Evolutionary conservation across 768 basidiomycete genomes (phyloP), one percentile per base, ranked within the genome.

Genomic region (Asterophora lycoperdoides): DNA sequence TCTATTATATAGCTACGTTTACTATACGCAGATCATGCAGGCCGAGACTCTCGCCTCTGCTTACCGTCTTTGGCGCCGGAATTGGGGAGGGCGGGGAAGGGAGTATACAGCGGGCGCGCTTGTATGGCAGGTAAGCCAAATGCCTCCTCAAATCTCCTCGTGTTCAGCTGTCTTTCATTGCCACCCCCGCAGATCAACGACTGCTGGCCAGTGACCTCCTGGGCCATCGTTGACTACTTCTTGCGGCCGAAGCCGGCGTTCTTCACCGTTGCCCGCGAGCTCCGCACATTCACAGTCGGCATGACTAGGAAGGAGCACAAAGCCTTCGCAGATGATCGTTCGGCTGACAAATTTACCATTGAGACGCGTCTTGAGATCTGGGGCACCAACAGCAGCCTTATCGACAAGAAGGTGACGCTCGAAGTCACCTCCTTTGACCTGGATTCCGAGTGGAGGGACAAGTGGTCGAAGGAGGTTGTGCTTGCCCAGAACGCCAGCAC

Each of bases 1-100:
- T 18, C 35, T 8, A 20, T 23, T 28, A 23, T 33, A 39, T 55
- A 91, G 89, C 64, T 96, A 94, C 68, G 78, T 90, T 11, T 97
- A 93, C 67, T 92, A 89, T 60, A 95, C 95, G 4, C 95, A 97
- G 67, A 70, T 95, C 47, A 94, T 97, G 90, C 95, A 98, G 67
- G 89, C 93, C 3, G 94, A 97, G 67, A 83, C 88, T 2, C 75
- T 97, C 15, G 81, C 84, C 1, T 81, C 88, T 17, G 95, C 95
- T 0, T 96, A 91, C 64, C 81, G 89, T 15, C 72, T 92, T 1
- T 97, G 94, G 95, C 74, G 93, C 48, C 77, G 95, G 14, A 88
- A 93, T 64, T 98, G 93, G 92, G 73, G 76, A 28, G 95, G 95
- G n/a, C 78, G 66, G 51, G 92, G 92, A 7, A 79, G 70, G 59